Evolutionary conservation across 345 rosid genomes (phyloP), one percentile per base, ranked within the genome.

Genomic region (Hibiscus tridactylites): DNA sequence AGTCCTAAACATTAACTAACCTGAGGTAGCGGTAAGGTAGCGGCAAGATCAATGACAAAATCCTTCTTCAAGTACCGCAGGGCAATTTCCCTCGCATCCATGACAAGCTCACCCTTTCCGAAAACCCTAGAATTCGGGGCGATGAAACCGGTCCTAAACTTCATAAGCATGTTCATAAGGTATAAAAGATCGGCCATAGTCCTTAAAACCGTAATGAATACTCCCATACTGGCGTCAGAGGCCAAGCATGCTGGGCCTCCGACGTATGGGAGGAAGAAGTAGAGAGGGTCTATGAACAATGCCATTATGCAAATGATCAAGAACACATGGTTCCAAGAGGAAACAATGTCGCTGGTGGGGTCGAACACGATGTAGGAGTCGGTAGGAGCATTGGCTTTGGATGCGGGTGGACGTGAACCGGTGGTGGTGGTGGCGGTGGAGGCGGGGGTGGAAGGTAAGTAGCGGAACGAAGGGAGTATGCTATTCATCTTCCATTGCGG

Each of bases 251-350:
- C 89, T 13, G 80, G 79, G 2, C 87, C 87, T 0, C 85, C 85
- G 24, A 88, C 83, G 54, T 73, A 81, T 24, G 97, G 93, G 13
- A 90, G 81, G 78, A 78, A 90, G 80, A 90, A 90, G 77, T 86
- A 95, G 62, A 95, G 79, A 39, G 97, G 99, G 71, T 90, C 97
- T 65, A 95, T 79, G 90, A 95, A 92, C 68, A 95, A 92, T 2
- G 98, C 88, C 46, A 92, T 62, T 71, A 95, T 85, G 59, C 86
- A 87, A 60, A 91, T 85, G 33, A 83, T 12, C 70, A 95, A 89
- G 79, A 95, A 95, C 72, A 95, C 82, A 78, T 88, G 91, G 81
- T 95, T 95, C 99, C 99, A 92, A 33, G 82, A 87, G 11, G 84
- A 74, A 15, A 90, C 97, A 61, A 90, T 78, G 58, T 86, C 95